Base-by-base conservation (phyloP, 2,329 filamentous ascomycete species). In the Aspergillus tamarii region DNA sequence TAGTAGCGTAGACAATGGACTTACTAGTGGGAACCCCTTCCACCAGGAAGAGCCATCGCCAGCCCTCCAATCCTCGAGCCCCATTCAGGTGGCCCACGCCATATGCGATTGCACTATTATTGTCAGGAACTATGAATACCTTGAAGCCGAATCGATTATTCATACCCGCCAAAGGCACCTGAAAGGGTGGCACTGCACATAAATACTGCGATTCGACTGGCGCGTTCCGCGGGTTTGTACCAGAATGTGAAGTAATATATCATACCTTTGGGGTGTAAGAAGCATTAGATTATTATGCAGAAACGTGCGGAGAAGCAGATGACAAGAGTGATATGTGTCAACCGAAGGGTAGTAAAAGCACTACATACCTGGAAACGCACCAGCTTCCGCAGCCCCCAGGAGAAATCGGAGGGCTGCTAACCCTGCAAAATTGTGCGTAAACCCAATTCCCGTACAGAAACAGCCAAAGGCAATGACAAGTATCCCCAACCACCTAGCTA, bases 401-500 rank as follows among this genome's bases (percentile, higher is more conserved):
- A 69, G 55, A 36, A 70, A 64, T 19, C 68, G 65, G 2, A 69
- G 53, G 3, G 61, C 65, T 14, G 63, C 63, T 3, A 69, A 30
- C 5, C 36, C 57, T 4, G 30, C 23, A 30, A 61, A 48, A 34
- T 66, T 66, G 9, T 68, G 32, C 7, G 59, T 48, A 10, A 62
- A 59, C 3, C 63, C 64, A 12, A 68, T 61, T 11, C 65, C 66
- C 1, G 61, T 58, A 23, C 61, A 63, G 7, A 68, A 45, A 6
- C 65, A 41, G 1, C 66, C 67, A n/a, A 69, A 71, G 19, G 52
- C 58, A 16, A 66, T 32, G 26, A 67, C 63, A 10, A 68, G 64
- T 4, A 81, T 79, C 0, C 81, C 82, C 0, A 81, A 75, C 28
- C 83, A 68, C 5, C 64, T 76, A 41, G 16, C 1, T 1, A 41